Evolutionary conservation across 768 basidiomycete genomes (phyloP), one percentile per base, ranked within the genome.

Genomic region (Floccularia luteovirens): DNA sequence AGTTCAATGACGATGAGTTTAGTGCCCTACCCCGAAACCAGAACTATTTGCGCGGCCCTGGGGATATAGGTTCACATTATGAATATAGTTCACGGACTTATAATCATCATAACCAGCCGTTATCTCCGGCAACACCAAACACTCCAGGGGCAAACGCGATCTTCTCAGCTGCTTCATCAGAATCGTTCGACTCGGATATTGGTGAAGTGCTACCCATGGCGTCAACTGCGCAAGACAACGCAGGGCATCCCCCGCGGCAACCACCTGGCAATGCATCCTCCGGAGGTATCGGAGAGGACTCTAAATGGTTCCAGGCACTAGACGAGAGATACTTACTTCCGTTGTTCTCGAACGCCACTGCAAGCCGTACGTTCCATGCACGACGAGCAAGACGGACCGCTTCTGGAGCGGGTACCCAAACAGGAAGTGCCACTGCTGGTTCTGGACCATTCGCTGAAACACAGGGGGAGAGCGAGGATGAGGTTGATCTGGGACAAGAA

Each of bases 311-410:
- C 79, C 91, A 92, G 50, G 73, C 83, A 32, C 63, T 99, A 27
- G 94, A 99, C 61, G 92, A 99, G 63, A 75, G 90, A 48, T 99
- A 94, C 58, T 66, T 99, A 14, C 62, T 98, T 2, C 93, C 93
- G 16, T 66, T 97, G 25, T 98, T 91, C 66, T 90, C 89, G 35
- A 92, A 92, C 53, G 88, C 87, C 12, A 90, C 90, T 0, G 90
- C 90, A 13, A 88, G 84, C 47, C 70, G 89, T 50, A 83, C 82
- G 45, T 90, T 88, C 69, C 81, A 91, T 51, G 88, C 89, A 2
- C 76, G 85, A 22, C 66, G 75, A 35, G 81, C 81, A 4, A 70
- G 82, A 33, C 64, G 80, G 45, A 59, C 60, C 11, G 53, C 63
- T 3, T 56, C 66, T 12, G 61, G 54, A 1, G 44, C 53, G 53